Conservation (phyloP, 2,329 filamentous ascomycete species). For the Tolypocladium pustulatum region DNA sequence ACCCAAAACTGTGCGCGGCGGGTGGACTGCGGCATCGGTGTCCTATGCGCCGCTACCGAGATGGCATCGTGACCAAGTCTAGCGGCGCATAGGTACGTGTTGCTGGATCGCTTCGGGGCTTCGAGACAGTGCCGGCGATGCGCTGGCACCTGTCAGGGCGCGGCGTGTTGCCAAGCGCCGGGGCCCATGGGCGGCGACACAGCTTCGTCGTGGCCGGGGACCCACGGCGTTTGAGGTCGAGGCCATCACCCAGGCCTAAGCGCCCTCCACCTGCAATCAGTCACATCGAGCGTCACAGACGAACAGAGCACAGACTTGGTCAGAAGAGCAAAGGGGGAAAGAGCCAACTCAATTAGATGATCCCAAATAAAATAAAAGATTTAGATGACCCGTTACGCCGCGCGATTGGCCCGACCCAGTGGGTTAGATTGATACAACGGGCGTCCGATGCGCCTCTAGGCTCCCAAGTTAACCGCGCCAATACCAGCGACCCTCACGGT, state of each 20-base stretch:
- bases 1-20: not conserved
- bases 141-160: not conserved
- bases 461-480: slow-evolving; percentile 1
- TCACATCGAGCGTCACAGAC: not conserved
- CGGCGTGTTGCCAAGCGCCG: not conserved
- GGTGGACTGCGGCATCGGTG: not conserved
- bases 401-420: slow-evolving; percentile 3
- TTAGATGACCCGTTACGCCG: slow-evolving; percentile 4
- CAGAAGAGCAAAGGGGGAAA: not conserved
- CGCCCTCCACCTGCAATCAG: not conserved
- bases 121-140: not conserved
- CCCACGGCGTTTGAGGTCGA: not conserved
- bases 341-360: not conserved
- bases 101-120: not conserved
- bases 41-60: not conserved
- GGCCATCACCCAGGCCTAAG: not conserved
- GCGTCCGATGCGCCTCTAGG: slow-evolving; percentile 4
- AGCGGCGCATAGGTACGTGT: not conserved
- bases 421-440: slow-evolving; percentile 8
- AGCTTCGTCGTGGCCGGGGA: not conserved
- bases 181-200: not conserved
- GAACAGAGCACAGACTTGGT: not conserved
- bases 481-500: not conserved
- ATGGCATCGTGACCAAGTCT: not conserved
- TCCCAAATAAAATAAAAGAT: not conserved